Evolutionary conservation across 352 stramenopile genomes (phyloP), one percentile per base, ranked within the genome.

Genomic region (Detonula confervacea): DNA sequence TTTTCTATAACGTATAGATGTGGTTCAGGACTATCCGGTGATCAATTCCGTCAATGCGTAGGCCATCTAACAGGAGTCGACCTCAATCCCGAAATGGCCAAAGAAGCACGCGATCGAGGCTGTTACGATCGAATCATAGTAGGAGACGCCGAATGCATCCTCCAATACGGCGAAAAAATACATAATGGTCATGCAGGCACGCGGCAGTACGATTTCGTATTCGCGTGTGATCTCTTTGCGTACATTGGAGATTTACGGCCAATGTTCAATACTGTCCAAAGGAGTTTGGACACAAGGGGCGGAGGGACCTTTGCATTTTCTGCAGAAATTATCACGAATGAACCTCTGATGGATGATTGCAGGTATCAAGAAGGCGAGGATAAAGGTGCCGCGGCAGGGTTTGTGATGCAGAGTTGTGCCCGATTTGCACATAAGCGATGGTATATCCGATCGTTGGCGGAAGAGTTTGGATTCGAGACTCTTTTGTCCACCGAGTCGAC

Each of bases 251-350:
- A 90, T 46, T 56, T 91, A 2, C 30, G 20, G 9, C 54, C 22
- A 2, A 75, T 88, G 11, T 91, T 91, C 63, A 16, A 55, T 33
- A 61, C 57, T n/a, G 77, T 84, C 6, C 22, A 47, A 1, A 60
- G 67, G 44, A 60, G 61, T 33, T 46, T 81, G 2, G 22, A 69
- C 20, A 16, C 42, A 20, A 60, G 62, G 18, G 82, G 82, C 0
- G n/a, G n/a, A n/a, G n/a, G n/a, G n/a, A 68, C 77, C 11, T 88
- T 91, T 81, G 73, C 66, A 37, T 91, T 91, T 74, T 88, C 82
- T n/a, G 77, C 73, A 16, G 86, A 91, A n/a, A n/a, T n/a, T 66
- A 62, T 87, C 5, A 30, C 88, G n/a, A 80, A 84, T 59, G 73
- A 80, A 54, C 27, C 73, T n/a, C 27, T 47, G 1, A 44, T 60